phyloP scores from a whole-genome alignment of 352 stramenopile genomes.

The Phytophthora melonis region DNA sequence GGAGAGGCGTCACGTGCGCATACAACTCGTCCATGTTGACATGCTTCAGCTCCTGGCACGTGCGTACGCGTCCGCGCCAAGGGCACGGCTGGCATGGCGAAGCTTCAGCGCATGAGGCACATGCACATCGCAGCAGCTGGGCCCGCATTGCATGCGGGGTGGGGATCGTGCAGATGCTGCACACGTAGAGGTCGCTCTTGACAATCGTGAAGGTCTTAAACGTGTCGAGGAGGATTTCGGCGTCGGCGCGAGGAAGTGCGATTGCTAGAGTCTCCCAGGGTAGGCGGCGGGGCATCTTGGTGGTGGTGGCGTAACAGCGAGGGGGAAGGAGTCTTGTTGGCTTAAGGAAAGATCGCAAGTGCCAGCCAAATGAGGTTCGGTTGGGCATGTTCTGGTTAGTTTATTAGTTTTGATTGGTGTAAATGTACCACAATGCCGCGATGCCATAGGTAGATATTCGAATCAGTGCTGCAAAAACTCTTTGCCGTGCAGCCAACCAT shows the following conservation, averaged over 20 bases:
- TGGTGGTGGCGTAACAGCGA: background rate
- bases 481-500: too few relatives aligned
- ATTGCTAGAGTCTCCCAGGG: background rate
- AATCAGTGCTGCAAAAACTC: too few relatives aligned
- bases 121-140: conserved; percentile 2
- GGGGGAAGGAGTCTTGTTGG: background rate
- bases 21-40: conserved; percentile 17
- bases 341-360: too few relatives aligned
- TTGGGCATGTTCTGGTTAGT: too few relatives aligned
- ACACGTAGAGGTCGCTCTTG: background rate
- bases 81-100: background rate
- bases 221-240: conserved; percentile 12
- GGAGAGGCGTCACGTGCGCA: background rate
- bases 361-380: too few relatives aligned
- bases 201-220: conserved; percentile 9
- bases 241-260: background rate
- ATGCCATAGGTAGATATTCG: too few relatives aligned
- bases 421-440: too few relatives aligned
- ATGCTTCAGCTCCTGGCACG: conserved; percentile 1
- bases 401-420: too few relatives aligned
- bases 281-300: background rate
- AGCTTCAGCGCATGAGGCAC: background rate
- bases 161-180: background rate
- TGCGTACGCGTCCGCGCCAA: conserved; percentile 1
- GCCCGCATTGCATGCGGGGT: background rate